These are phyloP conservation scores for Porogramme epimiltina DNA, from an alignment of 1,284 basidiomycete genomes.

Conservation along the genomic window DNA sequence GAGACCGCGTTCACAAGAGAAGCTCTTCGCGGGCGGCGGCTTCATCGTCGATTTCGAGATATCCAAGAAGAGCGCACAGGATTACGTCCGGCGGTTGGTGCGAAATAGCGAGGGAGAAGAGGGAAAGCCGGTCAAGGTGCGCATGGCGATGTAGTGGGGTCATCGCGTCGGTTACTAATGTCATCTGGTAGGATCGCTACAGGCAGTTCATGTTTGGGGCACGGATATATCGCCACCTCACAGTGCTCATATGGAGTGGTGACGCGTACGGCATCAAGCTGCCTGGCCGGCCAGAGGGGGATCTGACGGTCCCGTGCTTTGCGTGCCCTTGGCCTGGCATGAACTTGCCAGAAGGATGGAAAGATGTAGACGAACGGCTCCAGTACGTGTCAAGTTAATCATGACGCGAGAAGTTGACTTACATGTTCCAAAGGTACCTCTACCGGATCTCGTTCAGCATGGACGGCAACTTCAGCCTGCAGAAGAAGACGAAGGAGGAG, in stretches of 20 bases:
- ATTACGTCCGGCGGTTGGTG: neutral
- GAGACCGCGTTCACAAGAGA: neutral
- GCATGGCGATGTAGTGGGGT: too few relatives aligned
- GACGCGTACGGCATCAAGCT: too few relatives aligned
- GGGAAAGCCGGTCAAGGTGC: too few relatives aligned
- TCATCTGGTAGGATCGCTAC: too few relatives aligned
- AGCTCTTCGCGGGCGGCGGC: neutral
- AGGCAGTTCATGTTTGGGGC: too few relatives aligned
- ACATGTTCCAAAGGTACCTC: neutral
- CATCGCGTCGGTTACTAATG: too few relatives aligned
- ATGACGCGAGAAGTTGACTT: too few relatives aligned
- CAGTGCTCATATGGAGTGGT: too few relatives aligned
- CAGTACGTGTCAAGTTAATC: neutral
- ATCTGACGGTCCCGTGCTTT: neutral
- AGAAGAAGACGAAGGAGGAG: conserved; percentile 5
- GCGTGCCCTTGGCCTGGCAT: neutral
- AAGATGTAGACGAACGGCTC: neutral
- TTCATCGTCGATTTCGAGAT: neutral
- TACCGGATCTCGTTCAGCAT: neutral
- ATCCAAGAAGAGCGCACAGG: neutral
- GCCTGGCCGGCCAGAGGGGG: too few relatives aligned
- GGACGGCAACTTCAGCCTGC: conserved; percentile 5
- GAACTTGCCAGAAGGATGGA: neutral
- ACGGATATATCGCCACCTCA: too few relatives aligned
- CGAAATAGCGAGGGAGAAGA: neutral